Percentiles rank a stretch among this genome's conserved stretches.
phyloP scores from a whole-genome alignment of 495 filamentous ascomycete species.

The Neurospora sp. region DNA sequence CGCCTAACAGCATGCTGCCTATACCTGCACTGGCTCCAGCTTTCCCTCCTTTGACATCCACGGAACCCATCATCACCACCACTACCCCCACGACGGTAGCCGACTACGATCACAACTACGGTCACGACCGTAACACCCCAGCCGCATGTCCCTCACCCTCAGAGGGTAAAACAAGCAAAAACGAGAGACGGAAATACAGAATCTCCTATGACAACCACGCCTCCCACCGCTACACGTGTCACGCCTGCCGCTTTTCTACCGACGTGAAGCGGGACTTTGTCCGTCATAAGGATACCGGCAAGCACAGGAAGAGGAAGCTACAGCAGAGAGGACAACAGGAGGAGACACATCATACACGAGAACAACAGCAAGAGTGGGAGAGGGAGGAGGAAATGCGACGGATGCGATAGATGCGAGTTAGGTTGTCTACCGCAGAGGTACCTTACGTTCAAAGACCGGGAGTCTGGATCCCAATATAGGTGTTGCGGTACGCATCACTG shows the following conservation, averaged over 20 bases:
- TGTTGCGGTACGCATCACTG: background rate
- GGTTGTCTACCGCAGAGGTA: background rate
- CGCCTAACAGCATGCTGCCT: background rate
- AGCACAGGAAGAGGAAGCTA: background rate
- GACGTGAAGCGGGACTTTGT: background rate
- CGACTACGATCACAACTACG: background rate
- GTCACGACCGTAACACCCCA: too few relatives aligned
- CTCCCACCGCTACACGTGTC: background rate
- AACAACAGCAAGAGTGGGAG: background rate
- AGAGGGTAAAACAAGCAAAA: too few relatives aligned
- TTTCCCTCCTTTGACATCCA: background rate
- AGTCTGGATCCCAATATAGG: background rate
- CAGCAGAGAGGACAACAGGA: background rate
- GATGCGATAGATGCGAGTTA: background rate
- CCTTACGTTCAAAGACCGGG: background rate
- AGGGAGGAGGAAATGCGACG: background rate
- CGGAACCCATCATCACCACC: background rate
- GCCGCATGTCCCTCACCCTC: too few relatives aligned
- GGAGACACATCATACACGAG: background rate
- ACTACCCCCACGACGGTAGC: background rate
- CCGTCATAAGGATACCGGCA: background rate
- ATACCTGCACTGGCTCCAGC: background rate
- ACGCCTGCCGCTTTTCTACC: background rate
- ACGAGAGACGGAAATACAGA: background rate
- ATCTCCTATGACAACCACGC: background rate